Evolutionary conservation across 352 stramenopile genomes (phyloP), one percentile per base, ranked within the genome.

Genomic region (Phytophthora capsici): DNA sequence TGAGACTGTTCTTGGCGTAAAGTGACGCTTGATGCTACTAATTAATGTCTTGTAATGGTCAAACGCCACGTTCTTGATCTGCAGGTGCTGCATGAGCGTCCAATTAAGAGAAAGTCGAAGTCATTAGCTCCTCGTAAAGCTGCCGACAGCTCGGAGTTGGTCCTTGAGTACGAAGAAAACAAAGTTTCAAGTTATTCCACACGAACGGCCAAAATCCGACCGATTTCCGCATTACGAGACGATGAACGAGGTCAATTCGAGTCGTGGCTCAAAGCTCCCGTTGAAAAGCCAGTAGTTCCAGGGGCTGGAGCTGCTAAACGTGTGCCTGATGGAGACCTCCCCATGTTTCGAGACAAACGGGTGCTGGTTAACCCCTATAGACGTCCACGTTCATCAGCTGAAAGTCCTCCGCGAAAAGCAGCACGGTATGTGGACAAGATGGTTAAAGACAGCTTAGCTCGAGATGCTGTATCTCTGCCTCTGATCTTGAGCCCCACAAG

Each of bases 261-360:
- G 2, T 57, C 69, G 4, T 91, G 82, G 82, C 74, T 89, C 56
- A 69, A 67, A 10, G 44, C 44, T 48, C 82, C 67, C 13, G 56
- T 62, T 10, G 66, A 75, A 12, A 77, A 69, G 9, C 53, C 67
- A 12, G 74, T 64, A 5, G 73, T 91, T 12, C 57, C 53, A 14
- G 71, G 71, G 16, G 80, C 82, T 49, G 82, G 80, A 30, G 72
- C 78, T 17, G 80, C 74, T 9, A 84, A 82, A 59, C 66, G 60
- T 12, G 43, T 70, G 0, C 57, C 53, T 0, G 78, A 91, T 45
- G 73, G 36, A 19, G 77, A 82, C 26, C 43, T 91, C 17, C 61
- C 37, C 23, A 91, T 91, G 80, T 89, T 91, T 68, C 69, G 76
- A 25, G 71, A 70, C 12, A 64, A 62, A 14, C 58, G 68, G 7